Evolutionary conservation across 306 rosid species (phyloP).

Genomic region (Vachellia pachyceras): DNA sequence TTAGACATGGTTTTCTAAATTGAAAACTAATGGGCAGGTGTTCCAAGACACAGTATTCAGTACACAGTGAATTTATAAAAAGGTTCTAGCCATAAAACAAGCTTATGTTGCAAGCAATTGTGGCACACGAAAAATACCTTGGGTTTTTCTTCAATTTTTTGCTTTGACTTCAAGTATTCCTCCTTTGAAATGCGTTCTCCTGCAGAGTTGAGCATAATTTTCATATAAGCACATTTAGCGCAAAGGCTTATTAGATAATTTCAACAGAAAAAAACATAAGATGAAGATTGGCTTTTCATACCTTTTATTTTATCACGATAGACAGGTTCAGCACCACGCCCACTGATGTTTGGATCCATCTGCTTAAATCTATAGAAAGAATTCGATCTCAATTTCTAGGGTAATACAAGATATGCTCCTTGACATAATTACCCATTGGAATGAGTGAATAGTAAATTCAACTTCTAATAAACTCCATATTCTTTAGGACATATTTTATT

Average conservation of each 20-base stretch:
- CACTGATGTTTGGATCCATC: conserved; percentile 79
- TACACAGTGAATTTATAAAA: conserved; percentile 4
- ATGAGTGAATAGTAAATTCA: not conserved
- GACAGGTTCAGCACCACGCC: conserved; percentile 71
- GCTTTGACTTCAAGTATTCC: conserved; percentile 69
- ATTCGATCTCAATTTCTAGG: not conserved
- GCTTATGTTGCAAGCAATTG: conserved; percentile 5
- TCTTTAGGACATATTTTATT: not conserved
- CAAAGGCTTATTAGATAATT: conserved; percentile 18
- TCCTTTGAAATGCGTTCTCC: conserved; percentile 74
- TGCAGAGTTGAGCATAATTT: conserved; percentile 44
- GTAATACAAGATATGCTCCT: conserved; percentile 8
- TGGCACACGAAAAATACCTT: conserved; percentile 59
- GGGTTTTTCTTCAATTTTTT: conserved; percentile 81
- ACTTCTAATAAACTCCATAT: conserved; percentile 16
- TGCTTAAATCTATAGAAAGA: conserved; percentile 64
- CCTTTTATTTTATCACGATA: conserved; percentile 89
- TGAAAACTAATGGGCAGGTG: not conserved
- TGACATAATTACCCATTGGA: not conserved
- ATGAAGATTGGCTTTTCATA: conserved; percentile 39
- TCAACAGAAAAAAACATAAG: conserved; percentile 29
- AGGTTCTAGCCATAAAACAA: conserved; percentile 27
- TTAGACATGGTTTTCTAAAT: not conserved
- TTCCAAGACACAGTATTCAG: not conserved
- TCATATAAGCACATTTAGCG: conserved; percentile 14